phyloP scores from a whole-genome alignment of 371 early-diverging fungal genomes.

The Rhizopus sp. region DNA sequence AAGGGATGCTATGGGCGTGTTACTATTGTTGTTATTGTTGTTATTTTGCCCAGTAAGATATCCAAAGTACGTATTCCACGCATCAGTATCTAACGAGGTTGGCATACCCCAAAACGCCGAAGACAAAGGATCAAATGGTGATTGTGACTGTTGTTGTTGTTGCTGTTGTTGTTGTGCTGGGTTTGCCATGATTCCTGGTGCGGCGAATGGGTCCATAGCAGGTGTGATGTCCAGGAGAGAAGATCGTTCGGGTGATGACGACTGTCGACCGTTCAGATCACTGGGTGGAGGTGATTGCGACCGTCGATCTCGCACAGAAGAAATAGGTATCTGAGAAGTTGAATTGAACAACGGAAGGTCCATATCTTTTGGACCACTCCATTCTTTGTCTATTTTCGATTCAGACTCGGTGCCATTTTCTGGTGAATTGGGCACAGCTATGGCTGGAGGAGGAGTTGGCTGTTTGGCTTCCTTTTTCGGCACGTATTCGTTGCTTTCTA shows the following conservation, averaged over 20 bases:
- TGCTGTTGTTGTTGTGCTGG: conserved; percentile 10
- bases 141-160: not conserved
- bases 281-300: not conserved
- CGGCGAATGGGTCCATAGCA: conserved; percentile 28
- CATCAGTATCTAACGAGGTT: conserved; percentile 28
- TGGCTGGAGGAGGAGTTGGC: conserved; percentile 23
- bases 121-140: conserved; percentile 23
- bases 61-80: conserved; percentile 31
- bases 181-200: conserved; percentile 34
- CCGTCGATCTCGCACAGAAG: conserved; percentile 19
- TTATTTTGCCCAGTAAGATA: conserved; percentile 1
- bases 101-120: conserved; percentile 36
- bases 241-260: conserved; percentile 7
- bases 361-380: too few relatives aligned
- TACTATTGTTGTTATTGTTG: not conserved
- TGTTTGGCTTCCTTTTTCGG: conserved; percentile 8
- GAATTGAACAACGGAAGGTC: conserved; percentile 2
- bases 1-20: not conserved
- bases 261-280: not conserved
- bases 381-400: not conserved
- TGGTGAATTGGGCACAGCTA: conserved; percentile 30
- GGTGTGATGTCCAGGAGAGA: conserved; percentile 11
- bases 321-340: conserved; percentile 19
- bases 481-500: conserved; percentile 23
- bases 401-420: not conserved